Evolutionary conservation across 1,139 yeast species (phyloP), one percentile per base, ranked within the genome.

Genomic region (Debaryomycetaceae sp.): DNA sequence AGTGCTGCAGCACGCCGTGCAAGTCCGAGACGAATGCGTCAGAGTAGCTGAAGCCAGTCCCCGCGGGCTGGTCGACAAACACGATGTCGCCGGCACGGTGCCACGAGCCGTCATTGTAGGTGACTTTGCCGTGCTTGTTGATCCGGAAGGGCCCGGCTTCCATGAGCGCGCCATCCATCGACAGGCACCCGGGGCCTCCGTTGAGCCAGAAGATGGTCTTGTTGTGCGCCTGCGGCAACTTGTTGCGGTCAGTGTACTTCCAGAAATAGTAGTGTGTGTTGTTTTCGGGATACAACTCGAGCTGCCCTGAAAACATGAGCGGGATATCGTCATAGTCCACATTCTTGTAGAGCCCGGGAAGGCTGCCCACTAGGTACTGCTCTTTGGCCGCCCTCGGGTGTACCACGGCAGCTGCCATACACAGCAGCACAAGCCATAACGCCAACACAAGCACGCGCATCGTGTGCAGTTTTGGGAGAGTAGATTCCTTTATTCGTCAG

Each of bases 111-210:
- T 66, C 52, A 53, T 88, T 88, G 39, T 60, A 58, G 5, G 68
- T 56, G 5, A 71, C 70, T 34, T 73, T 51, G 2, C 65, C 59
- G 8, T 70, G 53, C 0, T 55, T 43, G 38, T 63, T 56, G 13
- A 88, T 67, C 36, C 96, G 64, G 36, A 88, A 74, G 0, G 98
- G 97, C 0, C 99, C 99, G 2, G 80, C 61, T 53, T 93, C 99
- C 75, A 91, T 77, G 40, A 91, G 54, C 0, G 96, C 96, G 3
- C 99, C 99, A 56, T 91, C 98, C 93, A 91, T 78, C 1, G 96
- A 86, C 3, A 96, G 86, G 53, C 99, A 91, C 0, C 99, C 99
- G 0, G 95, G 95, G 0, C 95, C 95, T 26, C 99, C 99, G 54
- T 93, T 91, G 18, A 91, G 68, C 98, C 98, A 91, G 37, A 88